These are phyloP conservation scores for Argentina anserina DNA, from an alignment of 306 rosid genomes.

Conservation along the genomic window DNA sequence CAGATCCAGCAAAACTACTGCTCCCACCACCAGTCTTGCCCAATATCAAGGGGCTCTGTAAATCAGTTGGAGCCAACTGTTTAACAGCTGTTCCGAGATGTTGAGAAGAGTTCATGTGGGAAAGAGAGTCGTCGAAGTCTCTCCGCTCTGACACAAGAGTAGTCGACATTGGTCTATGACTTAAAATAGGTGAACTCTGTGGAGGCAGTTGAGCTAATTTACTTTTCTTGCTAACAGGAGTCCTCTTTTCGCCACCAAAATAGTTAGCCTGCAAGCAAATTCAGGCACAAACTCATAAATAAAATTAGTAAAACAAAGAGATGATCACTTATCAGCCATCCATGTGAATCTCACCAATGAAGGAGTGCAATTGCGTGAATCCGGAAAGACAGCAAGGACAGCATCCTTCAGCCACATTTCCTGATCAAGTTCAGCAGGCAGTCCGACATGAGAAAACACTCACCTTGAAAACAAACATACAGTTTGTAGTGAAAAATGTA, in stretches of 20 bases:
- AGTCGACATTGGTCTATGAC: constrained; percentile 65
- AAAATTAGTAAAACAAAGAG: constrained; percentile 29
- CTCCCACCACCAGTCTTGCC: constrained; percentile 46
- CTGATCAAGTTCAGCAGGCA: constrained; percentile 60
- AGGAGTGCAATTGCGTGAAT: constrained; percentile 70
- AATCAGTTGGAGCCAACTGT: constrained; percentile 75
- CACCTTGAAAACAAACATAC: constrained; percentile 34
- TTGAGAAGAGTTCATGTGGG: constrained; percentile 56
- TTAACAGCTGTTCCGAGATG: constrained; percentile 69
- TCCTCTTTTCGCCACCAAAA: constrained; percentile 64
- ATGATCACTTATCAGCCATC: constrained; percentile 15
- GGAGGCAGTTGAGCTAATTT: constrained; percentile 41
- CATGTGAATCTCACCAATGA: constrained; percentile 67
- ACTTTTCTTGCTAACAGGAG: constrained; percentile 48
- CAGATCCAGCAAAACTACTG: constrained; percentile 41
- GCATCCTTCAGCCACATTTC: constrained; percentile 91
- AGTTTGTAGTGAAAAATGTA: constrained; percentile 17
- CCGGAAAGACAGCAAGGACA: constrained; percentile 70
- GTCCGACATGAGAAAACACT: constrained; percentile 43
- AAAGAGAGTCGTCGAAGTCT: constrained; percentile 55
- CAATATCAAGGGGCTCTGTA: constrained; percentile 57
- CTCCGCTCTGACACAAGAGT: constrained; percentile 53
- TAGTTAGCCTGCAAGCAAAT: constrained; percentile 63
- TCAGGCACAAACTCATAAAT: constrained; percentile 19
- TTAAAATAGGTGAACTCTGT: constrained; percentile 39